Evolutionary conservation across 2,329 filamentous ascomycete species (phyloP), one percentile per base, ranked within the genome.

Genomic region (Verticillium albo-atrum): DNA sequence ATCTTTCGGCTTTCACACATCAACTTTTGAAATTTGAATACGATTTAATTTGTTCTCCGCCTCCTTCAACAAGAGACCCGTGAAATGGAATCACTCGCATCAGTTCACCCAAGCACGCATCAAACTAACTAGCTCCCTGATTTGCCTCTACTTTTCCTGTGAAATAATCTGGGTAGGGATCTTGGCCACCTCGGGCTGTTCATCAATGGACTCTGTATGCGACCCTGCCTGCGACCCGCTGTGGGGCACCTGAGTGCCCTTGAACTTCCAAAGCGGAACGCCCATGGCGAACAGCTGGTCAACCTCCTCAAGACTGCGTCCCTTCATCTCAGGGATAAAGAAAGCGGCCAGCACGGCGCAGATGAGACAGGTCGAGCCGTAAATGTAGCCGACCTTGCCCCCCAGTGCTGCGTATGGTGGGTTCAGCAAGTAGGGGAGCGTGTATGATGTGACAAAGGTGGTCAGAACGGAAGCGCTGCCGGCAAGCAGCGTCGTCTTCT

Each of bases 301-400:
- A 6, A 68, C 62, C 34, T 67, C 65, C 47, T 68, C 66, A 10
- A 68, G 52, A 1, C 59, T 67, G 23, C 65, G 60, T 10, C 76
- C 76, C 25, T 75, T 76, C 3, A 78, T 75, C 66, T 82, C 79
- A 23, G 77, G 77, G 20, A 78, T 68, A 56, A 68, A 75, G 64
- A 77, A 77, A 63, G 69, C 77, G 1, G 76, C 73, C 17, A 65
- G 56, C 28, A 60, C 58, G 7, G 60, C 62, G 30, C 58, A 51
- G 10, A 57, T 59, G 3, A 62, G 56, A 63, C 77, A 75, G 12
- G 62, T 58, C 10, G 56, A 59, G 37, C 61, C 63, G 7, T 65
- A 65, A 25, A 65, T 57, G 54, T 62, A 66, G 5, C 64, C 64
- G 12, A 63, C 60, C 47, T 59, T 59, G 32, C 59, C 59, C 28